A percentile compares a stretch with the other conserved stretches of the same genome.
Conservation (phyloP, 768 basidiomycete species). For the Chlorophyllum brunneum region DNA sequence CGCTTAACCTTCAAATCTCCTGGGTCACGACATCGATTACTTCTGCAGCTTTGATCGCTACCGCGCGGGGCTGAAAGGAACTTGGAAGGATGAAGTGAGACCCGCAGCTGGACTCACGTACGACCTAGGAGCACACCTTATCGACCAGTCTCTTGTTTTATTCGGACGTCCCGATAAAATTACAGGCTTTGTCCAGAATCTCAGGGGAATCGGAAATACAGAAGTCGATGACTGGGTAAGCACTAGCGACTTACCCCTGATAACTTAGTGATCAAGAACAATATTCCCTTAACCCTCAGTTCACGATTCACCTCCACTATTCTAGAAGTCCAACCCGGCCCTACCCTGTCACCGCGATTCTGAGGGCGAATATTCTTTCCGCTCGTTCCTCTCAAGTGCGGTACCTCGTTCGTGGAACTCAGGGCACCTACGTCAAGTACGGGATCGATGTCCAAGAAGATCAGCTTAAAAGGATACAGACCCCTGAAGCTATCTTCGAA, state of each 20-base stretch:
- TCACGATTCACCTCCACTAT: conserved; percentile 53
- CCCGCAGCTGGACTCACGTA: conserved; percentile 66
- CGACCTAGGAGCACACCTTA: conserved; percentile 77
- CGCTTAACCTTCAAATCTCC: neutral
- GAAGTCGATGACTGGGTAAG: conserved; percentile 66
- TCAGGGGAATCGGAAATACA: conserved; percentile 59
- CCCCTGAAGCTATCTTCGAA: conserved; percentile 41
- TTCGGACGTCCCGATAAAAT: conserved; percentile 72
- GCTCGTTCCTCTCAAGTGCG: conserved; percentile 63
- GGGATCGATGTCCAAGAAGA: conserved; percentile 81
- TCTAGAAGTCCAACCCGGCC: conserved; percentile 32
- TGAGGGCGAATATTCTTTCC: conserved; percentile 68
- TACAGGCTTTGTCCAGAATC: conserved; percentile 67
- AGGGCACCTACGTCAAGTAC: conserved; percentile 69
- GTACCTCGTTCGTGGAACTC: conserved; percentile 67
- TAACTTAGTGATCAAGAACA: too few relatives aligned
- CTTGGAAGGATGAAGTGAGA: conserved; percentile 74
- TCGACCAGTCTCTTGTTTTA: conserved; percentile 72
- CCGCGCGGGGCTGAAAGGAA: conserved; percentile 57
- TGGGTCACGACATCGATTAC: neutral
- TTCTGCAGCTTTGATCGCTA: conserved; percentile 67
- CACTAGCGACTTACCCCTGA: neutral
- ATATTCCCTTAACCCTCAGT: conserved; percentile 26
- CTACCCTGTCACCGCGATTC: conserved; percentile 61
- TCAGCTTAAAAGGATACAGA: conserved; percentile 56